Evolutionary conservation across 495 filamentous ascomycete species (phyloP), one percentile per base, ranked within the genome.

Genomic region (Talaromyces stipitatus): DNA sequence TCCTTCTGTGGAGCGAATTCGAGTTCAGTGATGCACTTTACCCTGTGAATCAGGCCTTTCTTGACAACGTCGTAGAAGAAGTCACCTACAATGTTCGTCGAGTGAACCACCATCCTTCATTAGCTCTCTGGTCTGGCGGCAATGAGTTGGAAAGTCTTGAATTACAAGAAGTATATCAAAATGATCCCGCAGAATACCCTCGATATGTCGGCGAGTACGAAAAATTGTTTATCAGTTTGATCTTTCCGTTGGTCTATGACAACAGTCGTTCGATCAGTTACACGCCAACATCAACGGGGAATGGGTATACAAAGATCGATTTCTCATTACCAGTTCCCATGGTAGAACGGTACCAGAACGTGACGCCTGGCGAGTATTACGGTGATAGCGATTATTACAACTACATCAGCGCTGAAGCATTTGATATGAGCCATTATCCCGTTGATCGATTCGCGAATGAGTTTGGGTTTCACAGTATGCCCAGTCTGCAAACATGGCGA

Each of bases 341-440:
- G 64, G 73, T 73, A 0, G 75, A 86, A 62, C 70, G 85, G 43
- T 88, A 88, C 63, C 58, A 80, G 41, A 85, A 88, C 61, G 62
- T 69, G 4, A 82, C 79, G 0, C 54, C 67, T 14, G 83, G 83
- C 1, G 68, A 70, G 3, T 78, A 86, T 32, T 87, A 88, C 62
- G 83, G 83, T 10, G 81, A 88, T 62, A 87, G 84, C 8, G 85
- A 88, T 56, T 79, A 83, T 62, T 89, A 89, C 69, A 81, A 86
- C 59, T 89, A 89, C 58, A 70, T 83, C 61, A 75, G 77, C 29
- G 61, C 57, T 8, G 60, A 77, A 18, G 76, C 82, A 0, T 87
- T 85, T 67, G 78, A 88, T 64, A 66, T 72, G 54, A 70, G 69
- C 5, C 65, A 66, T 8, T 86, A 85, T 57, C 84, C 83, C 0